These are phyloP conservation scores for Oryza longistaminata DNA, from an alignment of 176 grass and related monocot genomes.

Conservation along the genomic window DNA sequence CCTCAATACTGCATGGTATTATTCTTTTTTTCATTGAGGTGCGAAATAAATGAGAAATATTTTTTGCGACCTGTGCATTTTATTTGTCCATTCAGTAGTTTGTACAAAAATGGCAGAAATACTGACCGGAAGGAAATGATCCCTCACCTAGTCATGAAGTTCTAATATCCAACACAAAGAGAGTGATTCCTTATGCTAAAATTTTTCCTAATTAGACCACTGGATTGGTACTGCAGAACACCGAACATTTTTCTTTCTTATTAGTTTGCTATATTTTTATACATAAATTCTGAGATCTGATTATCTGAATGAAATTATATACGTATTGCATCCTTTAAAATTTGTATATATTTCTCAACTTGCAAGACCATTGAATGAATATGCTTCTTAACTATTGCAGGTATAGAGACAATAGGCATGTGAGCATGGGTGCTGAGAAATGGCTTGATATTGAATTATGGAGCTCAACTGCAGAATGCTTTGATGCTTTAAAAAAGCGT, in stretches of 20 bases:
- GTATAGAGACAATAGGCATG: conserved; percentile 96
- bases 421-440: conserved; percentile 99
- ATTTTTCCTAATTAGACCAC: not conserved
- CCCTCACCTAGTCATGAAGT: not conserved
- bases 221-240: not conserved
- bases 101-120: not conserved
- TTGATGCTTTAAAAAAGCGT: conserved; percentile 69
- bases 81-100: not conserved
- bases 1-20: not conserved
- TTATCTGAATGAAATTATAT: conserved; percentile 7
- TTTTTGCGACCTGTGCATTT: not conserved
- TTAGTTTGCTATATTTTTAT: not conserved
- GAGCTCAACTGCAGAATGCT: conserved; percentile 78
- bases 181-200: not conserved
- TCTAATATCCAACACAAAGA: not conserved
- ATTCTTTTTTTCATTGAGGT: not conserved
- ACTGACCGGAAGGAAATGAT: not conserved
- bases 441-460: conserved; percentile 99
- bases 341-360: not conserved
- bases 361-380: not conserved
- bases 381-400: conserved; percentile 44
- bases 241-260: not conserved
- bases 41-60: not conserved
- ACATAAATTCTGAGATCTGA: not conserved
- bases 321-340: conserved; percentile 9